Conservation (phyloP, 2,329 filamentous ascomycete species). For the Fusarium neocosmosporiellum region DNA sequence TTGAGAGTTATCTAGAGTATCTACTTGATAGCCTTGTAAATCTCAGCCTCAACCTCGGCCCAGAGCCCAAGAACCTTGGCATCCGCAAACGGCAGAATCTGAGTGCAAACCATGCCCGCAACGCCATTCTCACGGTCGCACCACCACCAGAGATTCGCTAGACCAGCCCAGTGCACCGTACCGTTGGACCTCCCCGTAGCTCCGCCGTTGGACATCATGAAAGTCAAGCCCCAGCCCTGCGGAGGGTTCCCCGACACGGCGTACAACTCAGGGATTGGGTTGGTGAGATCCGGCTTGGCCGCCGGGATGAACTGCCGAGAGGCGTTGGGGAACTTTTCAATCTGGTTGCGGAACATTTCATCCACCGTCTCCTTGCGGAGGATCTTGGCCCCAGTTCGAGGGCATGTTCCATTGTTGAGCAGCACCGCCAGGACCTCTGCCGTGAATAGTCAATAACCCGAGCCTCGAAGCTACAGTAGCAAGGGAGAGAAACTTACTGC, state of each 20-base stretch:
- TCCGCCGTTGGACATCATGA: constrained; percentile 63
- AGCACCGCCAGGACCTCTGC: constrained; percentile 69
- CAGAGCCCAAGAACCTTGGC: constrained; percentile 55
- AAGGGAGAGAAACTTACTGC: constrained; percentile 53
- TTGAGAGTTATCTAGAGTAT: too few relatives aligned
- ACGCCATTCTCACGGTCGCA: constrained; percentile 69
- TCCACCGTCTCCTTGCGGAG: constrained; percentile 68
- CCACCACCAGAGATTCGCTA: constrained; percentile 73
- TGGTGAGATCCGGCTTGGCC: constrained; percentile 61
- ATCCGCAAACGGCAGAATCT: constrained; percentile 64
- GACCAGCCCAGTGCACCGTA: constrained; percentile 68
- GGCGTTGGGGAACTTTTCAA: constrained; percentile 65
- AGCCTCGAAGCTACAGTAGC: neutral
- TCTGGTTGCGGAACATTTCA: constrained; percentile 73
- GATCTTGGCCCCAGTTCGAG: constrained; percentile 64
- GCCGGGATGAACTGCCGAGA: constrained; percentile 56
- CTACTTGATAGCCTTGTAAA: constrained; percentile 47
- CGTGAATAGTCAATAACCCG: neutral
- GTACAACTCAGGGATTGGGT: constrained; percentile 62
- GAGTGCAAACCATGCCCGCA: constrained; percentile 62
- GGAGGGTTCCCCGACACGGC: constrained; percentile 57
- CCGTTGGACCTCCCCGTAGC: constrained; percentile 62
- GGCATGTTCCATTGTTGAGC: constrained; percentile 72
- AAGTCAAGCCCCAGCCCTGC: constrained; percentile 73
- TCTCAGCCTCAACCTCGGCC: constrained; percentile 51